Evolutionary conservation across 164 flowering plant genomes (phyloP).

Genomic region (Sedum album): DNA sequence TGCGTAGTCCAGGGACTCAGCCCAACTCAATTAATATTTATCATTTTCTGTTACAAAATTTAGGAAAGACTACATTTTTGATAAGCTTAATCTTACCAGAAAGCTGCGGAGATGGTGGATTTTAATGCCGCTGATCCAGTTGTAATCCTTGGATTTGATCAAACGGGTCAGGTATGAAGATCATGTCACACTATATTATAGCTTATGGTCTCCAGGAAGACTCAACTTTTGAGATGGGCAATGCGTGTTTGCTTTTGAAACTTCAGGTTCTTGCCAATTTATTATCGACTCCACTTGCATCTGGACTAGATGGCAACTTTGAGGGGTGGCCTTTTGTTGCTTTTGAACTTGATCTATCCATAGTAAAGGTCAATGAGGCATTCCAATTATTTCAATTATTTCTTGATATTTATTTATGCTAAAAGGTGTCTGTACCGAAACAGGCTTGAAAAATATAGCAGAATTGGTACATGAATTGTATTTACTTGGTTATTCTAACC

Average conservation of each 20-base stretch:
- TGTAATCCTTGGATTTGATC: conserved; percentile 90
- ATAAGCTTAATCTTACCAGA: conserved; percentile 32
- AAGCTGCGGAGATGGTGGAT: conserved; percentile 40
- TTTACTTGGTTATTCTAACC: not conserved
- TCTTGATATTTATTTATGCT: too few relatives aligned
- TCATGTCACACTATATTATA: not conserved
- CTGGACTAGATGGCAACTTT: conserved; percentile 53
- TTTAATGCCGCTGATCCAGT: conserved; percentile 78
- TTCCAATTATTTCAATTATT: not conserved
- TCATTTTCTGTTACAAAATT: too few relatives aligned
- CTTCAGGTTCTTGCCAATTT: conserved; percentile 90
- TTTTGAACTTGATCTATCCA: conserved; percentile 79
- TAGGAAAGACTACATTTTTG: not conserved
- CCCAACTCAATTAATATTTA: too few relatives aligned
- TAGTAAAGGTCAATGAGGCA: conserved; percentile 66
- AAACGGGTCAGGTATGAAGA: conserved; percentile 85
- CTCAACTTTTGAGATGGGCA: not conserved
- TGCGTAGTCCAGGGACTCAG: not conserved
- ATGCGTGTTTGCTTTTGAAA: conserved; percentile 10
- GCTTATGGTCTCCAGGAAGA: conserved; percentile 4
- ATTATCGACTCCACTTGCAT: conserved; percentile 76
- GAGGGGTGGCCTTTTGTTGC: conserved; percentile 79
- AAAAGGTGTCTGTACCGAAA: too few relatives aligned
- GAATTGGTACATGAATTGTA: not conserved
- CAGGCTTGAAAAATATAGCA: too few relatives aligned